Base-by-base conservation (phyloP, 306 rosid genomes). In the Canavalia ensiformis region DNA sequence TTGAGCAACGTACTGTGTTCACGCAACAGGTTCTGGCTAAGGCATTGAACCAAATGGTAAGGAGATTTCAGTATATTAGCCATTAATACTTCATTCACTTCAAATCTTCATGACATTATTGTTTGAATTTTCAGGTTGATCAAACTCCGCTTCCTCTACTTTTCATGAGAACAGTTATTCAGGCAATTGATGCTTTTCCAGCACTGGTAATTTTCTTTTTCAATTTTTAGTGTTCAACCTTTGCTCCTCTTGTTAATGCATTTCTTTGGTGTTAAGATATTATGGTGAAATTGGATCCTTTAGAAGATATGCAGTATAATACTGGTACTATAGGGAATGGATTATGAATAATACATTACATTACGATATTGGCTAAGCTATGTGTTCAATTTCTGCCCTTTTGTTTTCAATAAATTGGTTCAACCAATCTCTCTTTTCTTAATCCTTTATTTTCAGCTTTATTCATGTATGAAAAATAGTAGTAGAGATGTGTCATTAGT, bases 121-220 rank as follows among this genome's bases (percentile, higher is more conserved):
- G 25, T 79, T 51, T 34, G 63, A 46, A 41, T 77, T 85, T 87
- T 77, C 92, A 92, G 97, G 98, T 93, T 68, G 97, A 96, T 78
- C 97, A 93, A 90, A 93, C 94, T 84, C 98, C 98, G 1, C 76
- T 96, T 62, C 99, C 99, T 72, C 92, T 96, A 71, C 99, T 96
- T 76, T 96, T 96, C 90, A 96, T 96, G 99, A 88, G 99, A 89
- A 96, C 99, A 37, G 94, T 96, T 75, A 93, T 96, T 84, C 99
- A 96, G 88, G 95, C 99, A 52, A 91, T 96, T 76, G 99, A 96
- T 85, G 99, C 98, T 76, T 96, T 93, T 88, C 99, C 98, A 60
- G 82, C 92, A 18, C 82, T 96, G 94, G 99, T 96, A 89, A 82
- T 47, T 69, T 83, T 69, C 33, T 42, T 66, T 6, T 65, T 56